Percentiles rank a stretch among this genome's conserved stretches.
Conservation (phyloP, 2,329 filamentous ascomycete species). For the Amauroascus verrucosus region DNA sequence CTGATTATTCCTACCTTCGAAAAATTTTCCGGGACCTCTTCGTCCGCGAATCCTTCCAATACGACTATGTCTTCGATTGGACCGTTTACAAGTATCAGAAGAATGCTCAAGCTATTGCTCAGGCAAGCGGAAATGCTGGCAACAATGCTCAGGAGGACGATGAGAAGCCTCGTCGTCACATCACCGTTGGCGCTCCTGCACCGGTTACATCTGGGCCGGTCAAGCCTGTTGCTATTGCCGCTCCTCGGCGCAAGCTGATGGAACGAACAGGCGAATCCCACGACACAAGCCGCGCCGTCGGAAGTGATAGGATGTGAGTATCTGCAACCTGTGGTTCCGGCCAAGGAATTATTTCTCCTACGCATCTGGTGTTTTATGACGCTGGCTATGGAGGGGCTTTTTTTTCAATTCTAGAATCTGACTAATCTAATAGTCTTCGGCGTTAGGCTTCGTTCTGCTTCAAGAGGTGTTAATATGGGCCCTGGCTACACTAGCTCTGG, state of each 20-base stretch:
- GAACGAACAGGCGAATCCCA: slow-evolving; percentile 57
- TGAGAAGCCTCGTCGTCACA: slow-evolving; percentile 62
- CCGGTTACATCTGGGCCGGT: slow-evolving; percentile 42
- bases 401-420: slow-evolving; percentile 57
- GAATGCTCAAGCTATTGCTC: slow-evolving; percentile 89
- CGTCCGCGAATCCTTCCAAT: slow-evolving; percentile 97
- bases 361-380: slow-evolving; percentile 71
- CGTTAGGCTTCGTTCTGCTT: slow-evolving; percentile 78
- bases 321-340: slow-evolving; percentile 61
- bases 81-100: slow-evolving; percentile 99
- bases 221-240: slow-evolving; percentile 64
- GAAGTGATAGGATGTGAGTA: slow-evolving; percentile 95
- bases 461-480: slow-evolving; percentile 53
- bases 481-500: slow-evolving; percentile 32
- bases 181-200: slow-evolving; percentile 54
- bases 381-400: slow-evolving; percentile 65
- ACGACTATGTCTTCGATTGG: slow-evolving; percentile 99
- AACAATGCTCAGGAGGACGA: slow-evolving; percentile 57
- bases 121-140: slow-evolving; percentile 58
- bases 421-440: slow-evolving; percentile 74
- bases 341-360: slow-evolving; percentile 78
- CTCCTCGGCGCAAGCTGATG: slow-evolving; percentile 73
- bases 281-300: slow-evolving; percentile 63
- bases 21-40: slow-evolving; percentile 99
- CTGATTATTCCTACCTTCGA: slow-evolving; percentile 97